Evolutionary conservation across 2,329 filamentous ascomycete genomes (phyloP), one percentile per base, ranked within the genome.

Genomic region (Fonsecaea multimorphosa): DNA sequence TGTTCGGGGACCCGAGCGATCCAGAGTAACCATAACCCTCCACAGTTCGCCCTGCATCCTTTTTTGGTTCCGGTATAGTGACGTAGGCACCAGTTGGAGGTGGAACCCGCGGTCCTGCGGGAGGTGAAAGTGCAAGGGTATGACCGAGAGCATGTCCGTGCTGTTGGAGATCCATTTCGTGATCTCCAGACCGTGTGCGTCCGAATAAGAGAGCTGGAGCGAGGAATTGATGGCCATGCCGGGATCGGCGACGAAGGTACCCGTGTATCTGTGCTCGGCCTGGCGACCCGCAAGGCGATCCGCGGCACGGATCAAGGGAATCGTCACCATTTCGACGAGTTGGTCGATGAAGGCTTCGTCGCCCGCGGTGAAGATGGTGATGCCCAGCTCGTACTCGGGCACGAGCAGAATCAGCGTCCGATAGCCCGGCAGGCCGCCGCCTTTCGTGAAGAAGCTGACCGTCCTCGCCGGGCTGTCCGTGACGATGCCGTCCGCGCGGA

Each of bases 351-450:
- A 49, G 7, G 53, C 40, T 11, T 65, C 44, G 19, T 71, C 66
- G 1, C 72, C 73, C 2, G 67, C 73, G 11, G 69, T 68, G n/a
- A 82, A 72, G 7, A 83, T 75, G 1, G 78, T 81, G 51, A 83
- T 72, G 2, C 79, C 92, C 74, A 83, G 71, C 19, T 78, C 77
- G 61, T 81, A 82, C 31, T 82, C 80, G 0, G 81, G 80, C 1
- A 81, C 69, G 6, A 78, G 60, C 11, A 78, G 73, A 53, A 82
- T 78, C 4, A 74, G 72, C 2, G 78, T 79, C 3, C 71, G 71
- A 57, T 83, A 84, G 1, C 77, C 78, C 1, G 79, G 79, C 0
- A 81, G 67, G 0, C 78, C 77, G 5, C 81, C 81, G 1, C 73
- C 70, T 70, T 84, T 84, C 1, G 81, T 82, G 38, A 79, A 73